These are phyloP conservation scores for Pancytospora philotis DNA, from an alignment of 371 early-diverging fungal species.

Conservation along the genomic window DNA sequence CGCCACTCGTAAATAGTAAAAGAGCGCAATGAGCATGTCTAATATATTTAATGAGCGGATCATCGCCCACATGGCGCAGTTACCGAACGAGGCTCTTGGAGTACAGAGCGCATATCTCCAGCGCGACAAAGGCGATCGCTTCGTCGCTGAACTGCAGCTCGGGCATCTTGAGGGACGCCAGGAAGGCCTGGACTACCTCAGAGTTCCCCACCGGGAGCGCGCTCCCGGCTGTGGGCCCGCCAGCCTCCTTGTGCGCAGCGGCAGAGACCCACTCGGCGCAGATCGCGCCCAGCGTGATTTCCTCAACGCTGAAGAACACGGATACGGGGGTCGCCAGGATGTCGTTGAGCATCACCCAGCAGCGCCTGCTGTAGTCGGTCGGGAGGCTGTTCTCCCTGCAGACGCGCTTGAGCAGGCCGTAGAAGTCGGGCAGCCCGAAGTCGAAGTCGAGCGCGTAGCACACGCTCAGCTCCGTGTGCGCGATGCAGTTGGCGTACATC, in stretches of 20 bases:
- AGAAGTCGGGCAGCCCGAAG: not conserved
- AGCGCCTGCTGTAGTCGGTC: not conserved
- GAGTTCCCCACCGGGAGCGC: too few relatives aligned
- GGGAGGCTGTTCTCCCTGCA: not conserved
- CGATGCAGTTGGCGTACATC: not conserved
- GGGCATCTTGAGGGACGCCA: too few relatives aligned
- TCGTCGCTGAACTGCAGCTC: too few relatives aligned
- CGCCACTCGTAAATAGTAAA: too few relatives aligned
- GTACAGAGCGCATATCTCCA: too few relatives aligned
- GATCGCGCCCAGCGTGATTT: not conserved
- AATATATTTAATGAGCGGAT: too few relatives aligned
- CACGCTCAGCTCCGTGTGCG: not conserved
- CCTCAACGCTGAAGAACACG: constrained; percentile 2
- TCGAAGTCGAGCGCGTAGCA: not conserved
- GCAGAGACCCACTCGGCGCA: not conserved
- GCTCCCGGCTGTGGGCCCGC: too few relatives aligned
- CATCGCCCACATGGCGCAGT: too few relatives aligned
- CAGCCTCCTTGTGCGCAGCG: not conserved
- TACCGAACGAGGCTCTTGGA: too few relatives aligned
- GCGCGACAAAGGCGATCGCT: too few relatives aligned
- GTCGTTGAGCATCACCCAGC: constrained; percentile 17
- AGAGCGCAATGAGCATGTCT: too few relatives aligned
- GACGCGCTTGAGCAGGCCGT: constrained; percentile 1
- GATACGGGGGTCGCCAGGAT: not conserved
- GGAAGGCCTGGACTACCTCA: too few relatives aligned